Evolutionary conservation across 2,329 filamentous ascomycete species (phyloP).

Genomic region (Stagonosporopsis vannaccii): DNA sequence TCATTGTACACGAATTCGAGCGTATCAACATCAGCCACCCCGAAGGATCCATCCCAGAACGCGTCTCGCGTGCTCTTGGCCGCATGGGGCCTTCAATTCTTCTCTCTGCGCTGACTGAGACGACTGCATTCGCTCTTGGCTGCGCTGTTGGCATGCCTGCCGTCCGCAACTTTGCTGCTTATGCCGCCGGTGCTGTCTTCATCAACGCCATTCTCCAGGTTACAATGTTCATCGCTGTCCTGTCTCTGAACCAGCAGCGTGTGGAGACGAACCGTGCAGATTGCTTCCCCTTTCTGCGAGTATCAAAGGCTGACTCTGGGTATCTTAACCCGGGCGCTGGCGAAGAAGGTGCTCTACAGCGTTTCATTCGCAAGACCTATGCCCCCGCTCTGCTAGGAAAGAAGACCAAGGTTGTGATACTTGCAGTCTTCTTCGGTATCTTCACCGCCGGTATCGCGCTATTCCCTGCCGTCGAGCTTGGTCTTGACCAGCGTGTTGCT

Average conservation of each 20-base stretch:
- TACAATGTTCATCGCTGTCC: slow-evolving; percentile 93
- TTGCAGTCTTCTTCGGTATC: slow-evolving; percentile 84
- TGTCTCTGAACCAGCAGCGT: slow-evolving; percentile 88
- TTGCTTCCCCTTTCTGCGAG: slow-evolving; percentile 86
- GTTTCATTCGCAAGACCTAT: slow-evolving; percentile 89
- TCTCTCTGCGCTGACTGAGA: slow-evolving; percentile 93
- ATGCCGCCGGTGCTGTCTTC: slow-evolving; percentile 93
- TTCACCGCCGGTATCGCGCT: slow-evolving; percentile 87
- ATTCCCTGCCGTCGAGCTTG: slow-evolving; percentile 83
- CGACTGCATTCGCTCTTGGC: slow-evolving; percentile 88
- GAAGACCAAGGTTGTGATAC: slow-evolving; percentile 77
- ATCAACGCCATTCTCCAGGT: slow-evolving; percentile 97
- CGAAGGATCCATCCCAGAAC: slow-evolving; percentile 84
- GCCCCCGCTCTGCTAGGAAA: slow-evolving; percentile 81
- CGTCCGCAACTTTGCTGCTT: slow-evolving; percentile 95
- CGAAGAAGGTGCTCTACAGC: slow-evolving; percentile 83
- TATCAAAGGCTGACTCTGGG: slow-evolving; percentile 75
- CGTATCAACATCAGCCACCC: slow-evolving; percentile 91
- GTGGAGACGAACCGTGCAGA: slow-evolving; percentile 90
- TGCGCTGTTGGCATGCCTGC: slow-evolving; percentile 97
- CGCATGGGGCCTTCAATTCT: slow-evolving; percentile 97
- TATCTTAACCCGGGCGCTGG: slow-evolving; percentile 74
- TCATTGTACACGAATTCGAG: slow-evolving; percentile 98
- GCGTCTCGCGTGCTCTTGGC: slow-evolving; percentile 86
- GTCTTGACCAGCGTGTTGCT: slow-evolving; percentile 92